Evolutionary conservation across 2,329 filamentous ascomycete genomes (phyloP), one percentile per base, ranked within the genome.

Genomic region (Sporothrix sp.): DNA sequence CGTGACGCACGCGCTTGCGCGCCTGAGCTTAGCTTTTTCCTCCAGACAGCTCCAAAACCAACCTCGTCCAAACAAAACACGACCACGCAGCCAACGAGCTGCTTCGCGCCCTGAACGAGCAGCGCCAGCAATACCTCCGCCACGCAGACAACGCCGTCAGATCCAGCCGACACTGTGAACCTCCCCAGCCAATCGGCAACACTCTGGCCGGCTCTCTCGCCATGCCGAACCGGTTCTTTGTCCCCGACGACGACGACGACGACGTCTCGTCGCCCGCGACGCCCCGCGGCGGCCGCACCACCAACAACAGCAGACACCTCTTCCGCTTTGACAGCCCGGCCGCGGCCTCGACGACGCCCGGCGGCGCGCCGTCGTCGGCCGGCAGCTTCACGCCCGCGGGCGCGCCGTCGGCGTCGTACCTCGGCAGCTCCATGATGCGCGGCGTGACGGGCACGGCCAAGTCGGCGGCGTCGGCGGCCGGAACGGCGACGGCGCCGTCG

Each of bases 321-420:
- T 71, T 69, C 36, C 63, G 63, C 33, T 68, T 69, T 35, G 69
- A 63, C 53, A 67, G 72, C 8, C 65, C 69, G 13, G 45, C 28
- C 28, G 48, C 52, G 45, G 73, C 74, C 7, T 73, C 75, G 33
- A 78, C 73, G 2, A 79, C 76, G 2, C 75, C 76, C 5, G 71
- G 70, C 16, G 75, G 70, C 0, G 73, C 74, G 10, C 73, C 75
- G 9, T 75, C 76, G 25, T 74, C 74, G 7, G 68, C 70, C 8
- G 70, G 71, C 4, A 77, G 74, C 38, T 79, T 78, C 63, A 78
- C 76, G 1, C 75, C 76, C 1, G 68, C 70, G 14, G 78, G 78
- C 51, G 75, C 75, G 14, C 76, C 76, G 0, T 75, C 76, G 20
- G 73, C 70, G 27, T 74, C 73, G 11, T 78, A 70, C 58, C 63